Conservation (phyloP, 352 stramenopile species). For the Lagenidium sp. region DNA sequence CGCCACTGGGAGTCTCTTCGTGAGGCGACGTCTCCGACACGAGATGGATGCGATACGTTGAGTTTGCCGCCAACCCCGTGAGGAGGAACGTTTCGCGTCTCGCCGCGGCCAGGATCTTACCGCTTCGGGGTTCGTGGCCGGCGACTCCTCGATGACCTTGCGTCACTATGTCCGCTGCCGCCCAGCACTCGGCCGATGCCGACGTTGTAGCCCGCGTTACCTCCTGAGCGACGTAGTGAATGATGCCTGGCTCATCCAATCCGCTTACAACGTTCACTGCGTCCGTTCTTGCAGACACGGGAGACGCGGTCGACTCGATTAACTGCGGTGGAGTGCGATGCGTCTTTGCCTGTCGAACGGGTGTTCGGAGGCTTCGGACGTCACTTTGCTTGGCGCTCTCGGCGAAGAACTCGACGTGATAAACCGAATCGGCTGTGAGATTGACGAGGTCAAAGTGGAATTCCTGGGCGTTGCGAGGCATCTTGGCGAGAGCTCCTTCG, state of each 20-base stretch:
- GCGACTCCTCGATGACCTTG: not conserved
- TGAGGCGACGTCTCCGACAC: not conserved
- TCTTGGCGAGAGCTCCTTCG: conserved; percentile 9
- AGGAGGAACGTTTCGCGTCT: conserved; percentile 16
- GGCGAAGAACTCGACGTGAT: conserved; percentile 35
- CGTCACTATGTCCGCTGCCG: not conserved
- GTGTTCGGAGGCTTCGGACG: conserved; percentile 30
- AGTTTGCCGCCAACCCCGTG: conserved; percentile 29
- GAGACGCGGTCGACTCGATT: conserved; percentile 4
- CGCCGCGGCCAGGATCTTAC: not conserved
- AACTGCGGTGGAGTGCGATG: conserved; percentile 32
- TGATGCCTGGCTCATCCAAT: conserved; percentile 18
- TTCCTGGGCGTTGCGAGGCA: conserved; percentile 1
- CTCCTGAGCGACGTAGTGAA: conserved; percentile 35
- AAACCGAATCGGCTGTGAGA: conserved; percentile 40
- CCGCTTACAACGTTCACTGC: conserved; percentile 14
- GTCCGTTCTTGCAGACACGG: conserved; percentile 26
- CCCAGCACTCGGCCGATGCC: not conserved
- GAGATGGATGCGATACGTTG: conserved; percentile 10
- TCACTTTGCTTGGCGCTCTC: conserved; percentile 45
- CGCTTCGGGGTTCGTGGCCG: not conserved
- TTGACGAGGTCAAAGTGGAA: conserved; percentile 40
- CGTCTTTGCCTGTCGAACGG: conserved; percentile 19
- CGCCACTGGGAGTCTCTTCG: conserved; percentile 19
- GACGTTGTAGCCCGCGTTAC: not conserved